phyloP scores from a whole-genome alignment of 2,329 filamentous ascomycete genomes.

The Xylaria sp. region DNA sequence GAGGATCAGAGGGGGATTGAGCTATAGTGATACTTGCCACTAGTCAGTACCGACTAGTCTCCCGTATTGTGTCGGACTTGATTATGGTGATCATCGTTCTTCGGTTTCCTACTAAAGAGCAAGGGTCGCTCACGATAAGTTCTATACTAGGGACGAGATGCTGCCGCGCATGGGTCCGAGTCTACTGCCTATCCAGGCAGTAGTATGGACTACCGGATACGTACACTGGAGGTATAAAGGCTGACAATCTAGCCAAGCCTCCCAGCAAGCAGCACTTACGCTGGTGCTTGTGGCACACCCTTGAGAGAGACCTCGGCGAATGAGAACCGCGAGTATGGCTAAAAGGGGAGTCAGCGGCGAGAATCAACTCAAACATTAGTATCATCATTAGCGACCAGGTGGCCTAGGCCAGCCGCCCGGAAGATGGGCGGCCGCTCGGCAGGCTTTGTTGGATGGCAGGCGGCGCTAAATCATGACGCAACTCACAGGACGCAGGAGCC shows the following conservation, averaged over 20 bases:
- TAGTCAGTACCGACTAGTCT: background rate
- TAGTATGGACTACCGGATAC: too few species aligned
- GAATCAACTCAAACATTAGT: too few species aligned
- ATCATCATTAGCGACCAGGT: background rate
- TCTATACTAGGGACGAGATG: constrained; percentile 1
- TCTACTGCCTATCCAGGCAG: too few species aligned
- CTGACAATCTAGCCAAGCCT: background rate
- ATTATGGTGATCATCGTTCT: constrained; percentile 6
- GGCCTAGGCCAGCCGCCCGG: constrained; percentile 27
- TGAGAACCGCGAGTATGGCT: constrained; percentile 3
- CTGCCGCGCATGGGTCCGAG: background rate
- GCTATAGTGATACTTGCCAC: too few species aligned
- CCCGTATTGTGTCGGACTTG: constrained; percentile 7
- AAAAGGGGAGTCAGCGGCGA: constrained; percentile 4
- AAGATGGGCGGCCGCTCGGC: constrained; percentile 31
- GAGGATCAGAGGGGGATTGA: constrained; percentile 12
- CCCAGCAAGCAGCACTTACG: background rate
- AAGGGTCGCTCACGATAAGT: constrained; percentile 13
- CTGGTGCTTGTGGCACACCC: background rate
- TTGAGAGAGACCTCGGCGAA: background rate
- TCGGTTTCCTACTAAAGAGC: background rate
- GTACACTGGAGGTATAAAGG: background rate
- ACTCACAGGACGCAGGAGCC: constrained; percentile 14
- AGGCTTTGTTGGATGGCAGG: constrained; percentile 20
- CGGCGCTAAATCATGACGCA: constrained; percentile 38